Conservation (phyloP, 257 asterid species). For the Nicotiana undulata region DNA sequence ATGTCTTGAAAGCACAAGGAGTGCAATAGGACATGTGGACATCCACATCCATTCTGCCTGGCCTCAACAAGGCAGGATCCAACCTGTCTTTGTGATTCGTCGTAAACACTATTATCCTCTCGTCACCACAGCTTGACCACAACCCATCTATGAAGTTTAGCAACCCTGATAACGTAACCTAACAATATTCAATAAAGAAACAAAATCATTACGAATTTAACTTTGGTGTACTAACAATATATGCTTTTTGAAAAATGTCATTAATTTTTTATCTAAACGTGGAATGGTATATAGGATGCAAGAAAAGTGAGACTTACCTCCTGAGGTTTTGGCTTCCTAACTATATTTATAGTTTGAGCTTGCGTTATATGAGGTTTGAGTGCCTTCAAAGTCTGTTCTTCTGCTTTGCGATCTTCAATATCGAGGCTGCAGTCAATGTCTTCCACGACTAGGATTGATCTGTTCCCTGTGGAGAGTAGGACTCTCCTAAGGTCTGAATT, state of each 20-base stretch:
- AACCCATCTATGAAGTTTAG: constrained; percentile 46
- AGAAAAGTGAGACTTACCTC: constrained; percentile 12
- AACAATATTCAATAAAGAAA: background rate
- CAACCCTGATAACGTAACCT: constrained; percentile 37
- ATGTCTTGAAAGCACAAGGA: constrained; percentile 28
- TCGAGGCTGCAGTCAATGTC: constrained; percentile 40
- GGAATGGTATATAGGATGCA: background rate
- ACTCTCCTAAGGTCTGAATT: constrained; percentile 34
- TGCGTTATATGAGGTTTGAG: constrained; percentile 20
- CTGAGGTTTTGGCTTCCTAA: constrained; percentile 18
- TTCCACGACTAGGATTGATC: constrained; percentile 45
- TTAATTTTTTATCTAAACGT: background rate
- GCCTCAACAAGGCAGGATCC: constrained; percentile 46
- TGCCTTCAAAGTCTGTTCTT: constrained; percentile 26
- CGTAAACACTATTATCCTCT: constrained; percentile 46
- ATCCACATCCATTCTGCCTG: constrained; percentile 64
- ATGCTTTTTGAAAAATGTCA: background rate
- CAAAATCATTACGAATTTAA: no score
- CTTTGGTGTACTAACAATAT: background rate
- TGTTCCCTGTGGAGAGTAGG: constrained; percentile 27
- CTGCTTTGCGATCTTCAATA: constrained; percentile 25
- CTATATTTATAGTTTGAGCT: constrained; percentile 31
- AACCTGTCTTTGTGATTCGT: constrained; percentile 51
- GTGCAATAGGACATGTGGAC: constrained; percentile 55
- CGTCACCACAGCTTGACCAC: constrained; percentile 48